phyloP scores from a whole-genome alignment of 805 yeast species.

The Metschnikowia arizonensis region DNA sequence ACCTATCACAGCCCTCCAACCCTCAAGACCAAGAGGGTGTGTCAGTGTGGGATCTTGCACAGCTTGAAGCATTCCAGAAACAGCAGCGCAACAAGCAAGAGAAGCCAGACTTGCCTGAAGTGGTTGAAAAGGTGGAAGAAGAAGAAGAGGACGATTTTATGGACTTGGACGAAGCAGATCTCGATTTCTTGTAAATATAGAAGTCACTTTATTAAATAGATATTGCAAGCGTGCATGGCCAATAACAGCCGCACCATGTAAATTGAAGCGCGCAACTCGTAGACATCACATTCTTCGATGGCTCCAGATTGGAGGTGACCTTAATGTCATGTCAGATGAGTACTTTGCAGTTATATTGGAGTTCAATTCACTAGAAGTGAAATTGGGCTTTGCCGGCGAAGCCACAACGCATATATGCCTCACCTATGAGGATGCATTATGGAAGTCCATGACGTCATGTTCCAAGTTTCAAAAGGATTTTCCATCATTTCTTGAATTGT shows the following conservation, averaged over 20 bases:
- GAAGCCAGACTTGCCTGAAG: conserved; percentile 9
- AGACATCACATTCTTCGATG: neutral
- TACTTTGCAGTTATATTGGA: conserved; percentile 19
- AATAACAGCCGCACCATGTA: neutral
- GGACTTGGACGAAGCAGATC: conserved; percentile 46
- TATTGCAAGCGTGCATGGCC: neutral
- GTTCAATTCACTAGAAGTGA: conserved; percentile 8
- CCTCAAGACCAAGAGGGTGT: conserved; percentile 91
- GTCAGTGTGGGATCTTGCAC: conserved; percentile 84
- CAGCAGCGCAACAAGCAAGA: conserved; percentile 37
- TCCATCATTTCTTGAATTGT: conserved; percentile 13
- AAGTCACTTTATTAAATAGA: neutral
- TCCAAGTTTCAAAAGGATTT: neutral
- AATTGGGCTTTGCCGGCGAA: conserved; percentile 20
- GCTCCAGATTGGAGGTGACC: neutral
- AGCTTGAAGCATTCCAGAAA: conserved; percentile 55
- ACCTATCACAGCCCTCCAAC: conserved; percentile 90
- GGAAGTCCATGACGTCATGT: conserved; percentile 10
- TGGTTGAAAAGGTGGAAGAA: conserved; percentile 11
- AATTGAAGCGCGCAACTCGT: neutral
- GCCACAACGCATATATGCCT: conserved; percentile 8
- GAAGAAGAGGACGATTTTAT: conserved; percentile 35
- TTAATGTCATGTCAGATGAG: conserved; percentile 17
- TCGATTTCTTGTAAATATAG: conserved; percentile 26
- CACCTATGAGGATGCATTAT: conserved; percentile 6